Evolutionary conservation across 208 protist species (phyloP).

Genomic region (Leishmania gerbilli): DNA sequence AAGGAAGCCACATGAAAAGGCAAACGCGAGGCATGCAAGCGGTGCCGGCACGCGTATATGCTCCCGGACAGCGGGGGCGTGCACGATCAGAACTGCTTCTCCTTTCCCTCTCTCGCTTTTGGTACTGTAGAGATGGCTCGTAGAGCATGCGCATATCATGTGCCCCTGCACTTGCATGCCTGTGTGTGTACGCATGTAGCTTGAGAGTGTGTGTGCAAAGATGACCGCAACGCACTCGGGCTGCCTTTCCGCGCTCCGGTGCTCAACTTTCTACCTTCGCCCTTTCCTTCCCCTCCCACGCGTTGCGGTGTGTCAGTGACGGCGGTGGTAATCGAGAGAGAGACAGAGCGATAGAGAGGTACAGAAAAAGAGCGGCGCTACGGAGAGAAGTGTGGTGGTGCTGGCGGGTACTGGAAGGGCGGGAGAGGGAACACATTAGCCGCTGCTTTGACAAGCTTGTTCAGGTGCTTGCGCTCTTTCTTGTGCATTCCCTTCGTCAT

Average conservation of each 20-base stretch:
- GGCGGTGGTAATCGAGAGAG: not conserved
- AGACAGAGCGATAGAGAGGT: not conserved
- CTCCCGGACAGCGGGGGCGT: not conserved
- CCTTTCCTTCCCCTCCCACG: not conserved
- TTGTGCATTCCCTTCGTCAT: not conserved
- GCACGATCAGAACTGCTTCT: not conserved
- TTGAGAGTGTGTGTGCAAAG: not conserved
- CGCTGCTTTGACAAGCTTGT: constrained; percentile 9
- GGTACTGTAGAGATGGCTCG: not conserved
- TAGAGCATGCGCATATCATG: too few relatives aligned
- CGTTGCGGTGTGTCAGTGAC: not conserved
- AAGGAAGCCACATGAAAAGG: not conserved
- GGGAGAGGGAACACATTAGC: constrained; percentile 1
- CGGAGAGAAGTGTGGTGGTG: not conserved
- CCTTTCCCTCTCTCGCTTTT: not conserved
- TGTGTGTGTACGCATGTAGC: not conserved
- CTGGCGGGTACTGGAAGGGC: not conserved
- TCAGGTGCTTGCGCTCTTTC: constrained; percentile 10
- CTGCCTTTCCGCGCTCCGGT: not conserved
- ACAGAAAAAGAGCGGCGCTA: not conserved
- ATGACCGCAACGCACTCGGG: not conserved
- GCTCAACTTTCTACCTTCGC: not conserved
- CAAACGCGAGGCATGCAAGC: not conserved
- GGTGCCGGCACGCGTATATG: not conserved
- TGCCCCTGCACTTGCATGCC: not conserved